phyloP scores from a whole-genome alignment of 495 filamentous ascomycete genomes.

The Eremomyces bilateralis region DNA sequence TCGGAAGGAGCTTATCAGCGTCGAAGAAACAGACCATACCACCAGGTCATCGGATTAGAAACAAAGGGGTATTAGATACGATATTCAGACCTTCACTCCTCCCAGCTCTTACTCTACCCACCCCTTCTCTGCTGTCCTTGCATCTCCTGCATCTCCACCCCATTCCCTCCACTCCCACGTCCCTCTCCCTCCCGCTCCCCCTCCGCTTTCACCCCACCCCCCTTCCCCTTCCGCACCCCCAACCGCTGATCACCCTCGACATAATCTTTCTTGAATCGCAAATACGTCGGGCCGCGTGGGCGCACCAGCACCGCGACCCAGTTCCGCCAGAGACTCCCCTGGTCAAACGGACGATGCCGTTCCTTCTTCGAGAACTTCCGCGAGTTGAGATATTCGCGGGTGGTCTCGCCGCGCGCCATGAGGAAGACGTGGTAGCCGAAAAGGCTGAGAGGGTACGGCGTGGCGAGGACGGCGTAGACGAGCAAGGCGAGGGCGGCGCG shows the following conservation, averaged over 20 bases:
- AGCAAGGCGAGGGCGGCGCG: slow-evolving; percentile 77
- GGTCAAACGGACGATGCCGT: slow-evolving; percentile 75
- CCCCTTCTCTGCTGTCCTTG: background rate
- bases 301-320: background rate
- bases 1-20: too few species aligned
- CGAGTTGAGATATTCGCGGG: slow-evolving; percentile 82
- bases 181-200: background rate
- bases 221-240: background rate
- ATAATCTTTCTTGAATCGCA: background rate
- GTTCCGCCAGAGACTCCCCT: slow-evolving; percentile 47
- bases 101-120: background rate
- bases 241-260: background rate
- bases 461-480: slow-evolving; percentile 52
- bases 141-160: background rate
- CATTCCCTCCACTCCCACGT: background rate
- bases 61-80: too few species aligned
- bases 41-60: too few species aligned
- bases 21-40: too few species aligned
- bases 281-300: background rate
- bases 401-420: slow-evolving; percentile 78
- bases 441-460: slow-evolving; percentile 65
- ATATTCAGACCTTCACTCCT: background rate
- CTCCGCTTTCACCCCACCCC: background rate
- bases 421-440: slow-evolving; percentile 79
- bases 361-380: slow-evolving; percentile 87